Base-by-base conservation (phyloP, 306 rosid genomes). In the Canavalia ensiformis region DNA sequence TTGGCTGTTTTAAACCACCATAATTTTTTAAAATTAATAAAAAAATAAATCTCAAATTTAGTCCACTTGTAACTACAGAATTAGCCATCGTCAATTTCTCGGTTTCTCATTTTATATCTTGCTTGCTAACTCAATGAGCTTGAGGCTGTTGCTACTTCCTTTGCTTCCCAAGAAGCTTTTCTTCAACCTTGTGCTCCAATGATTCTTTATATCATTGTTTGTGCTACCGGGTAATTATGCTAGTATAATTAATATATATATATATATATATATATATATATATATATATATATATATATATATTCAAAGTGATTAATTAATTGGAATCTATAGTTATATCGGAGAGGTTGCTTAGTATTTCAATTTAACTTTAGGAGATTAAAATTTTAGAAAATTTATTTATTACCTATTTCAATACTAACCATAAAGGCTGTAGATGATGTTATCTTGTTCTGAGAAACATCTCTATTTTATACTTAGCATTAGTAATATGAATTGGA, bases 161-260 rank as follows among this genome's bases (percentile, higher is more conserved):
- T 77, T 93, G 97, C 75, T 85, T 91, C 0, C 93, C 99, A 8
- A 90, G 74, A 3, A 93, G 97, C 94, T 95, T 95, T 95, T 95
- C 97, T 94, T 95, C 84, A 95, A 80, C 86, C 90, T 92, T 0
- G 99, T 95, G 86, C 93, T 95, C 99, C 99, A 95, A 78, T 95
- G 93, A 64, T 95, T 95, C 91, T 95, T 95, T 62, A 95, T 93
- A 66, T 95, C 99, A 60, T 95, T 95, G 75, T 95, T 98, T 0
- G 99, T 95, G 71, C 99, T 82, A 44, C 99, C 99, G 0, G 97
- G 99, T 82, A 95, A 83, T 33, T 93, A 98, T 0, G 94, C 97
- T 71, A 98, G 98, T 65, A 95, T 95, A 51, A 95, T 92, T 6
- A 98, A 95, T 98, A 39, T 44, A 13, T n/a, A 6, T 57, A 25